phyloP scores from a whole-genome alignment of 257 asterid genomes.

The Plantago ovata region DNA sequence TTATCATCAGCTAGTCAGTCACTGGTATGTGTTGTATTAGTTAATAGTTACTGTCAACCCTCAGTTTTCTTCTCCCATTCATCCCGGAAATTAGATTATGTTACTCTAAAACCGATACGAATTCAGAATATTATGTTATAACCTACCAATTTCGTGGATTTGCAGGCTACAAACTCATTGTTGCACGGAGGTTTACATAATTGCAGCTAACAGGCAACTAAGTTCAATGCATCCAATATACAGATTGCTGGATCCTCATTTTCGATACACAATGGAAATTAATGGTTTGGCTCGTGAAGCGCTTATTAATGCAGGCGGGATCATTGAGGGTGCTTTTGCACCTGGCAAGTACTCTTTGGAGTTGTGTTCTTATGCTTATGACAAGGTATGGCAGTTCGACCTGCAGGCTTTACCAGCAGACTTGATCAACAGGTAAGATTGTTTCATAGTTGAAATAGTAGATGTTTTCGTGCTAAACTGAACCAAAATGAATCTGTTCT shows the following conservation, averaged over 20 bases:
- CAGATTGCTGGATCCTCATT: constrained; percentile 60
- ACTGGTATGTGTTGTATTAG: constrained; percentile 45
- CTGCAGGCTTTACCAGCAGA: constrained; percentile 61
- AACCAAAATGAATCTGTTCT: background rate
- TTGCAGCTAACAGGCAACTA: constrained; percentile 61
- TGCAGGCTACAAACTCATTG: constrained; percentile 74
- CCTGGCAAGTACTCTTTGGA: constrained; percentile 51
- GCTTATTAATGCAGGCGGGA: constrained; percentile 51
- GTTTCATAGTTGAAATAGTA: background rate
- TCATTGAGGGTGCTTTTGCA: constrained; percentile 48
- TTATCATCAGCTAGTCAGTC: constrained; percentile 69
- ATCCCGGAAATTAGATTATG: background rate
- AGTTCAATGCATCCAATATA: constrained; percentile 76
- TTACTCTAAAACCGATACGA: background rate
- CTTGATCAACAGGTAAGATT: constrained; percentile 47
- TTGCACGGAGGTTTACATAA: constrained; percentile 68
- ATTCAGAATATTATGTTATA: no score
- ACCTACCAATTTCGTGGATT: background rate
- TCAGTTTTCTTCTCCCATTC: background rate
- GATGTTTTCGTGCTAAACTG: background rate
- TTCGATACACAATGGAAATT: constrained; percentile 82
- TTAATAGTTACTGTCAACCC: background rate
- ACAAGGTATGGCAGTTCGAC: constrained; percentile 66
- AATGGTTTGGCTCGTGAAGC: constrained; percentile 59
- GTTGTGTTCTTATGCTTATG: constrained; percentile 56